phyloP scores from a whole-genome alignment of 306 rosid species.

The Albizia julibrissin region DNA sequence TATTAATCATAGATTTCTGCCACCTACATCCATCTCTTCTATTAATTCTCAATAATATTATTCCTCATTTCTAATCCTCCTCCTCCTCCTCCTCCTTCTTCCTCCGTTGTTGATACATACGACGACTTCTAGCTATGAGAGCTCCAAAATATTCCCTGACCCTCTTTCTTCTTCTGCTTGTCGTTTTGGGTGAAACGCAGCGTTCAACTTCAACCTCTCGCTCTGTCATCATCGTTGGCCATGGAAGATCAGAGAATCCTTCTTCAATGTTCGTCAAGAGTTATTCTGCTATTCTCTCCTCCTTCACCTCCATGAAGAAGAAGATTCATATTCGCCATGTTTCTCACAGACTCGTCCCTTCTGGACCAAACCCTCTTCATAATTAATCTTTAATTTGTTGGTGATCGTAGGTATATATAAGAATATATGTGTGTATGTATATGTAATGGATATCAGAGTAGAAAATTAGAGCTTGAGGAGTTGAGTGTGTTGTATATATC shows the following conservation, averaged over 20 bases:
- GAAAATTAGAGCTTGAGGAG: not conserved
- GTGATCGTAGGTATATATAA: not conserved
- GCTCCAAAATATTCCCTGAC: slow-evolving; percentile 33
- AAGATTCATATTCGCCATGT: slow-evolving; percentile 42
- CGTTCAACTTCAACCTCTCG: slow-evolving; percentile 43
- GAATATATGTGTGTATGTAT: not conserved
- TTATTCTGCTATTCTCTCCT: slow-evolving; percentile 41
- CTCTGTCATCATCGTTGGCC: not conserved
- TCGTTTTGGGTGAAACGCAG: slow-evolving; percentile 39
- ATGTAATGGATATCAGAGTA: not conserved
- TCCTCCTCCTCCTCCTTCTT: not conserved
- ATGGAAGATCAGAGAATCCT: slow-evolving; percentile 31
- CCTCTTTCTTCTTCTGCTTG: slow-evolving; percentile 36
- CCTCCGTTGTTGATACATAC: not conserved
- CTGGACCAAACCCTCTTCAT: slow-evolving; percentile 80
- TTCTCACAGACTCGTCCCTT: slow-evolving; percentile 55
- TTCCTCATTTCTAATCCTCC: not conserved
- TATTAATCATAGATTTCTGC: slow-evolving; percentile 18
- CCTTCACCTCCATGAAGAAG: slow-evolving; percentile 37
- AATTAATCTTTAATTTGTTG: slow-evolving; percentile 15
- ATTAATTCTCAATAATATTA: not conserved
- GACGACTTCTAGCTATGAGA: slow-evolving; percentile 34
- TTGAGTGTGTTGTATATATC: not conserved
- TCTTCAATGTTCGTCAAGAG: slow-evolving; percentile 46
- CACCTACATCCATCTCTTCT: not conserved